Evolutionary conservation across 768 basidiomycete species (phyloP).

Genomic region (Mycena maculata): DNA sequence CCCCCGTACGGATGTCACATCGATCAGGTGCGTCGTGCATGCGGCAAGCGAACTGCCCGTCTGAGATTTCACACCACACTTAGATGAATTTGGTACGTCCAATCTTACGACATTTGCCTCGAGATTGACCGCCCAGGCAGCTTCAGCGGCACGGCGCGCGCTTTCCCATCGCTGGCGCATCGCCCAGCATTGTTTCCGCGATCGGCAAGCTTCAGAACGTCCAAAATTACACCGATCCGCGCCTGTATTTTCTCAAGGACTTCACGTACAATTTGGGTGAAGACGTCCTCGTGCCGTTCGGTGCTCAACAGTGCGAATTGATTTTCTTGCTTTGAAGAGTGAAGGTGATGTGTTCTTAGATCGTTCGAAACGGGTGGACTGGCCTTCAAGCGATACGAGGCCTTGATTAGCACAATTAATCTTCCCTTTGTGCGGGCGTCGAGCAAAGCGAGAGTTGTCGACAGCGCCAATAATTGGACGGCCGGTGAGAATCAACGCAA

Average conservation of each 20-base stretch:
- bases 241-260: constrained; percentile 64
- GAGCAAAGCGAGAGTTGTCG: constrained; percentile 67
- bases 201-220: constrained; percentile 67
- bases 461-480: constrained; percentile 78
- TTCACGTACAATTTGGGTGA: constrained; percentile 70
- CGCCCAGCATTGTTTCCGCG: constrained; percentile 55
- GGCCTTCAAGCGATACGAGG: constrained; percentile 55
- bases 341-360: constrained; percentile 35
- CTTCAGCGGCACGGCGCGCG: constrained; percentile 86
- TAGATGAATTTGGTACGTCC: constrained; percentile 72
- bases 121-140: constrained; percentile 48
- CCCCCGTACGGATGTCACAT: constrained; percentile 63
- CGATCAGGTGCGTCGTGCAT: constrained; percentile 57
- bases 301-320: constrained; percentile 71
- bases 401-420: constrained; percentile 47
- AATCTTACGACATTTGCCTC: neutral
- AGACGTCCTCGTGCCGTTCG: constrained; percentile 72
- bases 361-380: constrained; percentile 51
- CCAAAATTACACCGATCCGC: constrained; percentile 53
- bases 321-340: neutral
- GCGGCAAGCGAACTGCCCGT: neutral
- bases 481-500: no score
- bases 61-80: neutral
- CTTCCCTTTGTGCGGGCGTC: constrained; percentile 64
- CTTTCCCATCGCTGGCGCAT: constrained; percentile 70